Evolutionary conservation across 306 rosid species (phyloP).

Genomic region (Dryas octopetala): DNA sequence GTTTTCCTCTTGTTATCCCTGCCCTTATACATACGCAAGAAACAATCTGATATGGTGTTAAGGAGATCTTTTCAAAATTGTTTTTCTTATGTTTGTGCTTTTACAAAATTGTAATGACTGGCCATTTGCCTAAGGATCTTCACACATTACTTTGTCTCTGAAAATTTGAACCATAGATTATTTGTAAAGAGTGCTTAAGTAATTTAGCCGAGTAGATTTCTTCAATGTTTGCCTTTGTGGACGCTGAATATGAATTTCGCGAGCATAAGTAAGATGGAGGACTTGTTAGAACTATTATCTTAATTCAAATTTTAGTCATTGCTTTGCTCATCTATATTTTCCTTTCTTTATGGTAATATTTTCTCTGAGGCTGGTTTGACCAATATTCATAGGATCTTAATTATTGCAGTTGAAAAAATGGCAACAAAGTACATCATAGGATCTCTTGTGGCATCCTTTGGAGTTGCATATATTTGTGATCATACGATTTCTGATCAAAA

Average conservation of each 20-base stretch:
- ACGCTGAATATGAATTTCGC: too few species aligned
- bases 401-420: conserved; percentile 43
- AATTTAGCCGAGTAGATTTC: not conserved
- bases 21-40: too few species aligned
- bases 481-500: conserved; percentile 61
- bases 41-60: too few species aligned
- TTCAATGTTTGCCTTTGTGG: too few species aligned
- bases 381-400: not conserved
- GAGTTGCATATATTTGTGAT: conserved; percentile 50
- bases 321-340: not conserved
- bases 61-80: too few species aligned
- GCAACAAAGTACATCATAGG: conserved; percentile 44
- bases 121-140: too few species aligned
- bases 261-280: not conserved
- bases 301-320: not conserved
- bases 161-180: not conserved
- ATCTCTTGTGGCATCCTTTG: conserved; percentile 45
- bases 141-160: too few species aligned
- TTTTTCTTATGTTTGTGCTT: too few species aligned
- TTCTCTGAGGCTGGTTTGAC: not conserved
- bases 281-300: not conserved
- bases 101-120: too few species aligned
- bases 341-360: not conserved
- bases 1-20: too few species aligned
- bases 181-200: not conserved